A percentile compares a stretch with the other conserved stretches of the same genome.
These are phyloP conservation scores for Gyromitra esculenta DNA, from an alignment of 2,329 filamentous ascomycete species.

Conservation along the genomic window DNA sequence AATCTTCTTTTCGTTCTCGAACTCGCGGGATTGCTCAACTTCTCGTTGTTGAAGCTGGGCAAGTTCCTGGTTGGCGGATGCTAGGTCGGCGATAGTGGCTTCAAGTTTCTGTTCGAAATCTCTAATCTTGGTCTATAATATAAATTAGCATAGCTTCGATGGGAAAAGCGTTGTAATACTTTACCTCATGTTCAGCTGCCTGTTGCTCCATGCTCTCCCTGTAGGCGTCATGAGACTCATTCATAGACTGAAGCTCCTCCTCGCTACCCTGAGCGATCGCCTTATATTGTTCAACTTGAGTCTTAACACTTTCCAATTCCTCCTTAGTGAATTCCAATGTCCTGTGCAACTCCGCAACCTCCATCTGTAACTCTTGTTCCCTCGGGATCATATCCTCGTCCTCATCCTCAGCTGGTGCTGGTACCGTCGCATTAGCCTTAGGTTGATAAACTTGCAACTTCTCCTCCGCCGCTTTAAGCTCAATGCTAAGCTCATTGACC, in stretches of 20 bases:
- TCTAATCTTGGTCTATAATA: slow-evolving; percentile 69
- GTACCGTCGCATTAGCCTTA: slow-evolving; percentile 67
- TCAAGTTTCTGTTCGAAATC: slow-evolving; percentile 85
- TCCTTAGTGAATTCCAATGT: slow-evolving; percentile 82
- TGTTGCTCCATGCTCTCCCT: slow-evolving; percentile 83
- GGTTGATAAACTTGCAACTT: slow-evolving; percentile 82
- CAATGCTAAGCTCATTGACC: slow-evolving; percentile 87
- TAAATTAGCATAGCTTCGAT: slow-evolving; percentile 29
- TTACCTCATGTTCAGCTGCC: slow-evolving; percentile 77
- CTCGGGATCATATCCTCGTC: slow-evolving; percentile 70
- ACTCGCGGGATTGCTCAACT: slow-evolving; percentile 74
- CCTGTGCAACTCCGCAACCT: slow-evolving; percentile 85
- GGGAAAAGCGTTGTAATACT: background rate
- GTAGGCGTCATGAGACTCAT: slow-evolving; percentile 83
- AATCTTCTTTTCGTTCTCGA: slow-evolving; percentile 82
- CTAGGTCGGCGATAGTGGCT: slow-evolving; percentile 83
- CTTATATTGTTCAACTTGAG: slow-evolving; percentile 86
- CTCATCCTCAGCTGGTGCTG: slow-evolving; percentile 62
- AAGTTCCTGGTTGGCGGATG: slow-evolving; percentile 82
- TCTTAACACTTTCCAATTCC: slow-evolving; percentile 82
- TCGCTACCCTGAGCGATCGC: slow-evolving; percentile 86
- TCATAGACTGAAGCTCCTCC: slow-evolving; percentile 82
- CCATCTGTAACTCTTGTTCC: slow-evolving; percentile 82
- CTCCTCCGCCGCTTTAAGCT: slow-evolving; percentile 89
- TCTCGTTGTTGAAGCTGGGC: slow-evolving; percentile 82